Base-by-base conservation (phyloP, 306 rosid genomes). In the Hippophae rhamnoides region DNA sequence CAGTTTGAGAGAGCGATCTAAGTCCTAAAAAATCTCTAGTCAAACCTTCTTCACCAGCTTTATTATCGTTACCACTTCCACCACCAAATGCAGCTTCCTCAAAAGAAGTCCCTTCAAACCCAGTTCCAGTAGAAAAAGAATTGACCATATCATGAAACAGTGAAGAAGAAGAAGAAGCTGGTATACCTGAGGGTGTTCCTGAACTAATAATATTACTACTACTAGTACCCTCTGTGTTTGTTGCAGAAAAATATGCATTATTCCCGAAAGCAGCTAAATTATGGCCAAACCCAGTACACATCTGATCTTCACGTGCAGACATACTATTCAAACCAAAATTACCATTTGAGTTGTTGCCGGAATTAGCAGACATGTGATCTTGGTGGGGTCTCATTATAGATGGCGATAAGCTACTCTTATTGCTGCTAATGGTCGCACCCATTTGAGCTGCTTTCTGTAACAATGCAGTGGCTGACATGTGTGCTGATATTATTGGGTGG, bases 401-500 rank as follows among this genome's bases (percentile, higher is more conserved):
- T 43, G 58, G 63, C 46, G 68, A 54, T 43, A 61, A 47, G 38
- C 38, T 31, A 46, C 47, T 13, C 23, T 55, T 38, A 42, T 11
- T 50, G 51, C 53, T n/a, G 76, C 84, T 79, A 72, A 80, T 80
- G 57, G 95, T 83, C 56, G 96, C 83, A 60, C 99, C 96, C 86
- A 92, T 86, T 64, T 88, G 89, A 57, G 99, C 90, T 65, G 99
- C 97, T 73, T 86, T 93, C 80, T 93, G 99, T 10, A 93, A 84
- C 79, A 93, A 74, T 48, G 97, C 99, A 54, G 97, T 88, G 72
- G 99, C 99, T 63, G 99, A 88, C 90, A 93, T 84, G 75, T 86
- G 88, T 5, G 97, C 75, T n/a, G 89, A 81, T 13, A 83, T 64
- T 4, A 72, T 58, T 44, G 84, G 52, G 56, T 77, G 84, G 79